Conservation (phyloP, 2,329 filamentous ascomycete genomes). For the Aspergillus sp. region DNA sequence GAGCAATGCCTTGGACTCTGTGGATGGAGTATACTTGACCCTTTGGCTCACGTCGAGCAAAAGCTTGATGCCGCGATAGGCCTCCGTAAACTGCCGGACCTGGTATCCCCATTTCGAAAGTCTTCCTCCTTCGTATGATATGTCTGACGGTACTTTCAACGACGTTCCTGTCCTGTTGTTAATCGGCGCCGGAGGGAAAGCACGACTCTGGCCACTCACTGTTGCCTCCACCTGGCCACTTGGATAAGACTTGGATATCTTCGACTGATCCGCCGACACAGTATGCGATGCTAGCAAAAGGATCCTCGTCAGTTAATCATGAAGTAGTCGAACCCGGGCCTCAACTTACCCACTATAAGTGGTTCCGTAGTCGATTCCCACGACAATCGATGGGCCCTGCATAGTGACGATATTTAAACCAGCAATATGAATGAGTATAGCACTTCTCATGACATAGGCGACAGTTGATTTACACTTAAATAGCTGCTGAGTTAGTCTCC, state of each 20-base stretch:
- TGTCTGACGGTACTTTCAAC: constrained; percentile 22
- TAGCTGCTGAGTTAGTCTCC: no score
- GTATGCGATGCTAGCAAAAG: constrained; percentile 19
- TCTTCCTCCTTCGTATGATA: constrained; percentile 7
- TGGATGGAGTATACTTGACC: constrained; percentile 11
- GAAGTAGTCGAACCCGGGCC: not conserved
- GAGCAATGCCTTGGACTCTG: not conserved
- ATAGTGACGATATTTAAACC: not conserved
- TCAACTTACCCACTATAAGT: constrained; percentile 29
- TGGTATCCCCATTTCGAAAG: constrained; percentile 26
- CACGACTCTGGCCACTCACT: constrained; percentile 11
- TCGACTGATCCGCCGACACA: constrained; percentile 13
- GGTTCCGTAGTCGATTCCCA: constrained; percentile 33
- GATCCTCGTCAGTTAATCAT: not conserved
- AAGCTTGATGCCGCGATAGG: constrained; percentile 26
- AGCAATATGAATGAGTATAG: not conserved
- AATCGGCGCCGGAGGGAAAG: no score
- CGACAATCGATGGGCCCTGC: constrained; percentile 18
- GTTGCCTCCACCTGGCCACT: constrained; percentile 28
- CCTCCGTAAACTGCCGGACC: constrained; percentile 21
- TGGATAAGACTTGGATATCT: constrained; percentile 21
- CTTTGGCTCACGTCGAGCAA: constrained; percentile 18
- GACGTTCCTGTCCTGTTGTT: constrained; percentile 12
- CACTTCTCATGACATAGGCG: no score
- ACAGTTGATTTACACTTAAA: no score